These are phyloP conservation scores for Colletotrichum sp. DNA, from an alignment of 2,329 filamentous ascomycete species.

Conservation along the genomic window DNA sequence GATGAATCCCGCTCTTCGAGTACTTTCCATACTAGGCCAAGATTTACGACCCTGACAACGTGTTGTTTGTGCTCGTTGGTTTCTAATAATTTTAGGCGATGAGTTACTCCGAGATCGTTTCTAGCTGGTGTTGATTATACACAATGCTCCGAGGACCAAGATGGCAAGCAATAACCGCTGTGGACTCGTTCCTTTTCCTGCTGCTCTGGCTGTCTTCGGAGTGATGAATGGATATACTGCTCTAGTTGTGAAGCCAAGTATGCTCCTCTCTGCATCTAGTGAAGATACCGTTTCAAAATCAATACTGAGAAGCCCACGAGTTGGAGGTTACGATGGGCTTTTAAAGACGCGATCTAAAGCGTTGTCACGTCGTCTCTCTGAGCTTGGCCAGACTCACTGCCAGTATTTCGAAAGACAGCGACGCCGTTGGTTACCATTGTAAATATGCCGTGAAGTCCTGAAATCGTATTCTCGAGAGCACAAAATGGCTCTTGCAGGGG, in stretches of 20 bases:
- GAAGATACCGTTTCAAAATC: no score
- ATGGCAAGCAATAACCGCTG: not conserved
- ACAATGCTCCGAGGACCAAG: not conserved
- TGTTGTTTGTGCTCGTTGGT: not conserved
- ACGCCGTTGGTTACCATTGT: fast-evolving
- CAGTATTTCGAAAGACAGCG: not conserved
- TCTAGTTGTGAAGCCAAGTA: not conserved
- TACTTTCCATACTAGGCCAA: no score
- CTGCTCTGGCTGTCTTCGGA: fast-evolving
- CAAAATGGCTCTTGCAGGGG: no score
- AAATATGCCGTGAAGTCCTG: not conserved
- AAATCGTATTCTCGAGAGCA: not conserved
- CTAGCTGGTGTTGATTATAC: not conserved
- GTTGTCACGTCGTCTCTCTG: not conserved
- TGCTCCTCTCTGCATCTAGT: no score
- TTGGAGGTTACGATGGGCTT: not conserved
- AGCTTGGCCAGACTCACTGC: not conserved
- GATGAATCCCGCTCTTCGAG: no score
- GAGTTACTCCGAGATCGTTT: fast-evolving
- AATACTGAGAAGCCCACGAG: not conserved
- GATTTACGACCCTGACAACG: no score
- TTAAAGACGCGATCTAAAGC: not conserved
- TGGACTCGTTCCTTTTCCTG: not conserved
- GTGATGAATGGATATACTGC: no score
- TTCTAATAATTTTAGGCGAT: fast-evolving